phyloP scores from a whole-genome alignment of 2,329 filamentous ascomycete species.

The Talaromyces sp. region DNA sequence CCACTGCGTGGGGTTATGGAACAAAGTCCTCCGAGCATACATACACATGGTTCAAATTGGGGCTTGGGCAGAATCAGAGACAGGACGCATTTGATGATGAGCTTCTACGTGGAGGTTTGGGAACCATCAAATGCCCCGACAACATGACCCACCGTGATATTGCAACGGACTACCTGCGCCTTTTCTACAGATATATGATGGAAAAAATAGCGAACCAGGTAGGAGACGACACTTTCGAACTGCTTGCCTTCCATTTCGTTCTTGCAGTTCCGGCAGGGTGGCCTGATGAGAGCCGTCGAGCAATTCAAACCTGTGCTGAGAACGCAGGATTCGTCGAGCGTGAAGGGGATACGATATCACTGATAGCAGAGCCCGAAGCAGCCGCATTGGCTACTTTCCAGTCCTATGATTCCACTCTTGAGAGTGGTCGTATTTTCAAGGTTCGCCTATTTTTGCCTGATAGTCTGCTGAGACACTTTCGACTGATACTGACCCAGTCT shows the following conservation, averaged over 20 bases:
- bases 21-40: neutral
- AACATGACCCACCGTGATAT: neutral
- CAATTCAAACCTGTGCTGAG: neutral
- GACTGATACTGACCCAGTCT: neutral
- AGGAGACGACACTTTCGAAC: no score
- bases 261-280: neutral
- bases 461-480: no score
- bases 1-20: neutral
- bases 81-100: neutral
- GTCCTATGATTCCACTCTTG: neutral
- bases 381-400: neutral
- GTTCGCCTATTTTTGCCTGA: neutral
- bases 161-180: neutral
- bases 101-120: neutral
- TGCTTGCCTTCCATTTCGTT: neutral
- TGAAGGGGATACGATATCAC: neutral
- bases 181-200: neutral
- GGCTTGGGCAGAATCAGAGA: neutral
- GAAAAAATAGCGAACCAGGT: no score
- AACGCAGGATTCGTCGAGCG: neutral
- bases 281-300: no score
- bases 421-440: neutral
- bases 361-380: slow-evolving; percentile 4
- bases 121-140: neutral
- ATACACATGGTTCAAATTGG: neutral